Percentiles rank a stretch among this genome's conserved stretches.
Evolutionary conservation across 2,329 filamentous ascomycete species (phyloP).

Genomic region (Botrytis hyacinthi): DNA sequence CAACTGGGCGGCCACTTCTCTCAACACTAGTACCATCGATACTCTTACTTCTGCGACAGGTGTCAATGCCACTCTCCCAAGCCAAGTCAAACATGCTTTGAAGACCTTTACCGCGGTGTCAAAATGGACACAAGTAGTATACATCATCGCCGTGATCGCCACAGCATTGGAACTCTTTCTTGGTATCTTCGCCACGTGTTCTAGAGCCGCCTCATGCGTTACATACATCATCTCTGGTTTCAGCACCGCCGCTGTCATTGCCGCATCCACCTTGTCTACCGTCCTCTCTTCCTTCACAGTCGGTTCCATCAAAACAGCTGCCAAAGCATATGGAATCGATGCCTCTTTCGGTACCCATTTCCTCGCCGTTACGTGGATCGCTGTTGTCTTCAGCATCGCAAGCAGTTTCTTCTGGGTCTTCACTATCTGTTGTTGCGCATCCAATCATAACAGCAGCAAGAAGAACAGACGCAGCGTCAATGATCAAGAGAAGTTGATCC

Average conservation of each 20-base stretch:
- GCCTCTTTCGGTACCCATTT: conserved; percentile 66
- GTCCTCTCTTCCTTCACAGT: conserved; percentile 69
- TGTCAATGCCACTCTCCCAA: conserved; percentile 63
- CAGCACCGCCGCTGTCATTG: conserved; percentile 54
- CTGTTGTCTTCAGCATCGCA: conserved; percentile 70
- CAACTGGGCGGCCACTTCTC: conserved; percentile 72
- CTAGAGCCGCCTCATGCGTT: conserved; percentile 74
- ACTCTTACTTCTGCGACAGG: conserved; percentile 46
- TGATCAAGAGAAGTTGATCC: conserved; percentile 36
- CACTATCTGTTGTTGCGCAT: conserved; percentile 80
- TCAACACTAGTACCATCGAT: conserved; percentile 65
- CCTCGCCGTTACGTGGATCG: conserved; percentile 74
- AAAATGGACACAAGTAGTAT: conserved; percentile 82
- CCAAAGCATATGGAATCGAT: conserved; percentile 69
- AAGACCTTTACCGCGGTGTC: conserved; percentile 70
- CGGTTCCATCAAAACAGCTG: conserved; percentile 62
- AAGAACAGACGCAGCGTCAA: conserved; percentile 24
- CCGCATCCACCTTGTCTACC: conserved; percentile 70
- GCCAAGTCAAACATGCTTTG: conserved; percentile 64
- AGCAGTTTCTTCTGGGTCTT: conserved; percentile 88
- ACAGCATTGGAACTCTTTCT: conserved; percentile 72
- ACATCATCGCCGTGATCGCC: conserved; percentile 68
- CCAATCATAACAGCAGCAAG: conserved; percentile 27
- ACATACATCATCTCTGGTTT: conserved; percentile 74
- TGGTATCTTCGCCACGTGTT: conserved; percentile 81